Evolutionary conservation across 2,329 filamentous ascomycete genomes (phyloP).

Genomic region (Aspergillus alliaceus): DNA sequence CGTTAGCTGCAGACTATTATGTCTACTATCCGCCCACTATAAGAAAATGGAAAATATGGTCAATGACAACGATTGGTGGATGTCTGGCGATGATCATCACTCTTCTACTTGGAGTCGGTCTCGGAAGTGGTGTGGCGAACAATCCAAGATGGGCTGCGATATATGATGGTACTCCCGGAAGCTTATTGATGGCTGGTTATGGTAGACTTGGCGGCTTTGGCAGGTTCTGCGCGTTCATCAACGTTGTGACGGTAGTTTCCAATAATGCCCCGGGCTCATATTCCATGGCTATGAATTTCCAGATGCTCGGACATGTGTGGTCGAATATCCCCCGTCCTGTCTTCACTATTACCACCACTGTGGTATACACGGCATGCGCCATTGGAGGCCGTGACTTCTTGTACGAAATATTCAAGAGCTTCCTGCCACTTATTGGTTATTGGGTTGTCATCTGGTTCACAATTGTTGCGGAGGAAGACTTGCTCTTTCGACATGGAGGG

Average conservation of each 20-base stretch:
- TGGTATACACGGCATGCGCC: slow-evolving; percentile 45
- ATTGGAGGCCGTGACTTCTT: slow-evolving; percentile 46
- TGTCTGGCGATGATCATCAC: slow-evolving; percentile 35
- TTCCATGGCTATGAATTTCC: slow-evolving; percentile 46
- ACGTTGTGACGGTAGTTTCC: slow-evolving; percentile 43
- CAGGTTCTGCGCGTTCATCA: slow-evolving; percentile 44
- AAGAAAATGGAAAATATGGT: slow-evolving; percentile 37
- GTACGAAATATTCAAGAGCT: slow-evolving; percentile 46
- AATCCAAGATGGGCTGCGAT: slow-evolving; percentile 23
- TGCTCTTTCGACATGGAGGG: slow-evolving; percentile 41
- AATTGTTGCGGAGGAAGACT: slow-evolving; percentile 44
- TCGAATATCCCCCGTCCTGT: slow-evolving; percentile 43
- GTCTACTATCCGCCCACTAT: slow-evolving; percentile 44
- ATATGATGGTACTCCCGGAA: slow-evolving; percentile 32
- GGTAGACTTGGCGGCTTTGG: slow-evolving; percentile 43
- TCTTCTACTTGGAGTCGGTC: slow-evolving; percentile 42
- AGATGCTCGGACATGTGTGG: slow-evolving; percentile 41
- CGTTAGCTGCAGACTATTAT: slow-evolving; percentile 43
- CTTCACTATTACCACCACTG: slow-evolving; percentile 42
- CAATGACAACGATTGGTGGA: slow-evolving; percentile 38
- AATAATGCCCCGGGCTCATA: slow-evolving; percentile 49
- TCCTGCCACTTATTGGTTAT: slow-evolving; percentile 49
- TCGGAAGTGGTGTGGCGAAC: slow-evolving; percentile 40
- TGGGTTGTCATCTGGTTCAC: slow-evolving; percentile 47
- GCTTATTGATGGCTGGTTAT: slow-evolving; percentile 41